Evolutionary conservation across 2,329 filamentous ascomycete genomes (phyloP), one percentile per base, ranked within the genome.

Genomic region (Microdochium trichocladiopsis): DNA sequence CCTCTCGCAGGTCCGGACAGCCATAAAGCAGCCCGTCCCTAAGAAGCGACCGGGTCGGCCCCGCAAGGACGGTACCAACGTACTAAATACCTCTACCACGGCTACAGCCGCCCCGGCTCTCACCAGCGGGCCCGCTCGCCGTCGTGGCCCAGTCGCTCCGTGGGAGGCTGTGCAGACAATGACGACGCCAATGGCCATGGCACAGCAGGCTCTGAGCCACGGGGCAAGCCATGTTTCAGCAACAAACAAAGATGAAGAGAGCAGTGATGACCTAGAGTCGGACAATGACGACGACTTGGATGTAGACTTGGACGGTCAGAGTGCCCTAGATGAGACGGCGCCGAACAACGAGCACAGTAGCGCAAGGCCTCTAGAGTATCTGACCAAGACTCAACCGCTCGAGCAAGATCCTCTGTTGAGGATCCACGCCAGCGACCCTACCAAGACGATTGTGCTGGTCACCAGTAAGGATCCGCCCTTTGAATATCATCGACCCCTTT

Each of bases 361-460:
- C 41, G 22, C 18, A 22, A 22, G 18, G 6, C 33, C 18, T 22
- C 14, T 11, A 16, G 41, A 22, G 3, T n/a, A n/a, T n/a, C n/a
- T n/a, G n/a, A n/a, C n/a, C n/a, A n/a, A n/a, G n/a, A n/a, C n/a
- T n/a, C n/a, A n/a, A n/a, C n/a, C n/a, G n/a, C n/a, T n/a, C n/a
- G n/a, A n/a, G n/a, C 41, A 9, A 22, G 14, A 18, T 18, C 14
- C 16, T 22, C 16, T 5, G 5, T 18, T 18, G 22, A 16, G 22
- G 12, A 45, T 11, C 10, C 14, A 45, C 21, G 14, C 47, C 12
- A 37, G 48, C 18, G 51, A 55, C 33, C 18, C 41, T 25, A 50
- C 33, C 24, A 59, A 55, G 43, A 59, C 58, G 8, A 48, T 60
- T 21, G 55, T 60, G 6, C 50, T 60, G 11, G 24, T 60, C 12